A percentile compares a stretch with the other conserved stretches of the same genome.
Evolutionary conservation across 441 rosid genomes (phyloP).

Genomic region (Populus trichocarpa): DNA sequence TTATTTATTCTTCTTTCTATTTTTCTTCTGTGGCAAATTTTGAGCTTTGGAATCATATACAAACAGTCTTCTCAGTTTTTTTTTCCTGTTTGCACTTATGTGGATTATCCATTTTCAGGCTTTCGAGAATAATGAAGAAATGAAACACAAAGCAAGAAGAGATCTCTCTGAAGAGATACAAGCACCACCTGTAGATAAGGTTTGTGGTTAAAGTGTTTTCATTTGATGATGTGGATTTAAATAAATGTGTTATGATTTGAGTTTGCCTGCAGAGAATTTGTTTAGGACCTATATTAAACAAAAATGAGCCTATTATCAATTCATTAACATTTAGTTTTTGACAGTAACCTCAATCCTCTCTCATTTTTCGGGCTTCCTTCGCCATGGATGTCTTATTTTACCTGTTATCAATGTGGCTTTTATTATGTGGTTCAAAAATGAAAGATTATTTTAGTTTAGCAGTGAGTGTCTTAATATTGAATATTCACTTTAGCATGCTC

Average conservation of each 20-base stretch:
- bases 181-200: constrained; percentile 73
- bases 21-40: neutral
- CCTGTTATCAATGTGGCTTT: neutral
- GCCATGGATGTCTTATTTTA: neutral
- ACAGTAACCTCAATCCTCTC: neutral
- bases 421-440: neutral
- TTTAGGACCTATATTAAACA: neutral
- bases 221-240: neutral
- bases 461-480: neutral
- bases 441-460: neutral
- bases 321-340: neutral
- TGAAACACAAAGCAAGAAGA: constrained; percentile 63
- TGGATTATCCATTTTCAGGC: constrained; percentile 43
- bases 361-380: neutral
- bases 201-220: constrained; percentile 25
- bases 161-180: constrained; percentile 57
- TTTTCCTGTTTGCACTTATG: neutral
- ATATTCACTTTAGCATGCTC: neutral
- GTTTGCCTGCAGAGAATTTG: neutral
- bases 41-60: neutral
- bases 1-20: neutral
- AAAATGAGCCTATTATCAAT: neutral
- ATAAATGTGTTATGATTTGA: neutral
- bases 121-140: constrained; percentile 64
- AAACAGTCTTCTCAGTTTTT: neutral